A percentile compares a stretch with the other conserved stretches of the same genome.
These are phyloP conservation scores for Porodaedalea pini DNA, from an alignment of 1,284 basidiomycete genomes.

Conservation along the genomic window DNA sequence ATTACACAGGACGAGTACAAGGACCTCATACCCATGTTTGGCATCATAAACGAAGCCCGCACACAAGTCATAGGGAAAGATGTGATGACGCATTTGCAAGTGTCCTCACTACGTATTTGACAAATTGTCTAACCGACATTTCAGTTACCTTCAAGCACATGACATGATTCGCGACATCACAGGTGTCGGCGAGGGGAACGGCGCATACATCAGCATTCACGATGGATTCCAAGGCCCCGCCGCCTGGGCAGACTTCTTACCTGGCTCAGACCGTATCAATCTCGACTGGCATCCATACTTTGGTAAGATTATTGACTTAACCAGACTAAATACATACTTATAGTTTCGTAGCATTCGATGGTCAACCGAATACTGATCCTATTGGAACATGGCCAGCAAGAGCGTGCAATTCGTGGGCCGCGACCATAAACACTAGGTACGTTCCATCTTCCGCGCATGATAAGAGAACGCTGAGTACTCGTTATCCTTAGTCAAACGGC, in stretches of 20 bases:
- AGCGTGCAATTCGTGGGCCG: constrained; percentile 29
- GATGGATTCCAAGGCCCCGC: constrained; percentile 39
- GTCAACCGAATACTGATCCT: constrained; percentile 28
- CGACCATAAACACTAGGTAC: constrained; percentile 16
- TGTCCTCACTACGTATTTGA: constrained; percentile 16
- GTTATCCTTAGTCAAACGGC: not conserved
- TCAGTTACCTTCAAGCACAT: constrained; percentile 41
- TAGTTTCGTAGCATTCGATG: constrained; percentile 42
- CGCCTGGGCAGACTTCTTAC: constrained; percentile 48
- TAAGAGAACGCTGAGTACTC: too few relatives aligned
- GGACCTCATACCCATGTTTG: constrained; percentile 48
- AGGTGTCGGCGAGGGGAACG: constrained; percentile 52
- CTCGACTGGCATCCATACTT: constrained; percentile 51
- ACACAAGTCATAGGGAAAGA: constrained; percentile 43
- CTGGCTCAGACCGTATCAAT: constrained; percentile 52
- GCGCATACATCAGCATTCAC: constrained; percentile 52
- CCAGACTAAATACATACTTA: too few relatives aligned
- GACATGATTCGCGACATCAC: constrained; percentile 53
- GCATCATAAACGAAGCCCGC: constrained; percentile 42
- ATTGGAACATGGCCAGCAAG: constrained; percentile 35
- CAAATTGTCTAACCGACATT: constrained; percentile 9
- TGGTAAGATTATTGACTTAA: too few relatives aligned
- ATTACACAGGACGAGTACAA: constrained; percentile 53
- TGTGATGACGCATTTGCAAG: constrained; percentile 39
- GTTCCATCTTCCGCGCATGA: too few relatives aligned